Conservation (phyloP, 2,329 filamentous ascomycete genomes). For the Pseudopyricularia javanii region DNA sequence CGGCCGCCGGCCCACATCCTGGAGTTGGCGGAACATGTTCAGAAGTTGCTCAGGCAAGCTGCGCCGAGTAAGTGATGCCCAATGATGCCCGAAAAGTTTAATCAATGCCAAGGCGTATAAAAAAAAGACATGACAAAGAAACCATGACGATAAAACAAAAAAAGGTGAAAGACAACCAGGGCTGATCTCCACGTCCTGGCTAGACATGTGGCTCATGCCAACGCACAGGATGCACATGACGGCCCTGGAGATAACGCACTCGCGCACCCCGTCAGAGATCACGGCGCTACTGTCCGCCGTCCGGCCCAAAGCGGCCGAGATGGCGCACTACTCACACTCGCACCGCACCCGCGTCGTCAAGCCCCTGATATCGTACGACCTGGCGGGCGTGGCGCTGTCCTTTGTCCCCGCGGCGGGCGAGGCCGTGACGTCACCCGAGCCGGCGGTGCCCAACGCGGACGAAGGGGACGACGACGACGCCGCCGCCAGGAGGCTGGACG, state of each 20-base stretch:
- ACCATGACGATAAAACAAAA: not conserved
- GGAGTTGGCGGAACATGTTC: conserved; percentile 54
- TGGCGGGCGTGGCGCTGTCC: conserved; percentile 73
- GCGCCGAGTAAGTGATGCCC: conserved; percentile 51
- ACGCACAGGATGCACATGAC: conserved; percentile 71
- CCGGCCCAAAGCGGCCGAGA: conserved; percentile 37
- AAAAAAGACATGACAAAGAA: not conserved
- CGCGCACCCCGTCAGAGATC: conserved; percentile 58
- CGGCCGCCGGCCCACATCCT: conserved; percentile 64
- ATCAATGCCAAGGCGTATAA: not conserved
- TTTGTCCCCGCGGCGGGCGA: conserved; percentile 72
- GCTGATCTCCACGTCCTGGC: not conserved
- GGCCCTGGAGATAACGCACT: conserved; percentile 73
- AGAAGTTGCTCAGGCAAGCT: conserved; percentile 48
- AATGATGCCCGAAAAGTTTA: not conserved
- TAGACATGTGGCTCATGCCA: conserved; percentile 82
- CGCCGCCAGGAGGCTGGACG: conserved; percentile 34
- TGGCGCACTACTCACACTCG: conserved; percentile 53
- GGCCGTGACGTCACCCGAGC: conserved; percentile 23
- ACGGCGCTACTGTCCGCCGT: conserved; percentile 46
- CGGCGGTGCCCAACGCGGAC: conserved; percentile 22
- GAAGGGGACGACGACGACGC: conserved; percentile 8
- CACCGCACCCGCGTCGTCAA: conserved; percentile 66
- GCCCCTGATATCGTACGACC: conserved; percentile 73
- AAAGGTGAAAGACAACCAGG: not conserved